Percentiles rank a stretch among this genome's conserved stretches.
Evolutionary conservation across 2,329 filamentous ascomycete genomes (phyloP).

Genomic region (Huntiella moniliformis): DNA sequence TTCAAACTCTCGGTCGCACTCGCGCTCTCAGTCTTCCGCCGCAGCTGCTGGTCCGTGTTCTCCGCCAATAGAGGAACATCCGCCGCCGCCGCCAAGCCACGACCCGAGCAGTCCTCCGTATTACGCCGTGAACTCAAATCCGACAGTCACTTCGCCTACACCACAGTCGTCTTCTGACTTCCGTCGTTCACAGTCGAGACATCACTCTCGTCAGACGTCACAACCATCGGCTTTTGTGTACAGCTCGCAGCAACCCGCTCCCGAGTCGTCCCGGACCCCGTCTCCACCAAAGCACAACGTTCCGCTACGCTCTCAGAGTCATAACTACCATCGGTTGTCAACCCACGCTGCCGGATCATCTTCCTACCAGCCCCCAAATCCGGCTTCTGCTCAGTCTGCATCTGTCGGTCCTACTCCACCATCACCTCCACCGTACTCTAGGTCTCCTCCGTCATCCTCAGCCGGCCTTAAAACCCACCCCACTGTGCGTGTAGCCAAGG

Average conservation of each 20-base stretch:
- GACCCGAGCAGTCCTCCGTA: constrained; percentile 2
- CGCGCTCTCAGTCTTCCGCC: constrained; percentile 2
- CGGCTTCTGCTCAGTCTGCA: background rate
- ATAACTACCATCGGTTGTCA: constrained; percentile 9
- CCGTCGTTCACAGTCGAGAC: constrained; percentile 6
- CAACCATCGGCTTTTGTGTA: constrained; percentile 4
- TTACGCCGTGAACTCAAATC: background rate
- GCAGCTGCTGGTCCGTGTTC: background rate
- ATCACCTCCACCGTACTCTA: constrained; percentile 9
- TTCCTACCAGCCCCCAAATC: background rate
- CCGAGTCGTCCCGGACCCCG: constrained; percentile 6
- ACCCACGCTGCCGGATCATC: background rate
- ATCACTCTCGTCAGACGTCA: constrained; percentile 9
- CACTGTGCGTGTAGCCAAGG: constrained; percentile 5
- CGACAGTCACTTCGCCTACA: background rate
- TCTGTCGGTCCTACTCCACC: background rate
- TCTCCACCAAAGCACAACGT: constrained; percentile 10
- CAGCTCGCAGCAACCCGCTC: constrained; percentile 1
- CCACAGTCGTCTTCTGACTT: background rate
- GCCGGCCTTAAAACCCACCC: constrained; percentile 5
- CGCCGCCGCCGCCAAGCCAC: constrained; percentile 5
- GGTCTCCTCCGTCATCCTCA: constrained; percentile 6
- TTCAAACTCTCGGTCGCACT: constrained; percentile 1
- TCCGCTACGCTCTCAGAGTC: constrained; percentile 11
- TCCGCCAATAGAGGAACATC: background rate